Evolutionary conservation across 140 eudicot species (phyloP), one percentile per base, ranked within the genome.

Genomic region (Senecio squalidus): DNA sequence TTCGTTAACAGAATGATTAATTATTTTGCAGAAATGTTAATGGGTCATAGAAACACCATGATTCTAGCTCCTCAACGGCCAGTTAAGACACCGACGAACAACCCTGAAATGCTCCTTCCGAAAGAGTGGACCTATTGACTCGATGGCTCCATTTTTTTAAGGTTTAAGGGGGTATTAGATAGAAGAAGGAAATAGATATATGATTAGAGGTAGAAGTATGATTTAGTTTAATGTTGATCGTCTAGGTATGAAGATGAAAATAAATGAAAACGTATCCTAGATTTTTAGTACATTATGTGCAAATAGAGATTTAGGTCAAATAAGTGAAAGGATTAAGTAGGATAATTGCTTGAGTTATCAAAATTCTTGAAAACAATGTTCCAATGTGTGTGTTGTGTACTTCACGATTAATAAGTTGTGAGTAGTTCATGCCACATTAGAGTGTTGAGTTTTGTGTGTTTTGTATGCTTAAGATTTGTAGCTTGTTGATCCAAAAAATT

Each of bases 81-180:
- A 24, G 44, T 53, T 17, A 73, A 66, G 33, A 62, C 68, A 24
- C 34, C 54, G 26, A 33, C 68, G 66, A 51, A 50, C 67, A 74
- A 55, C 67, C 74, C 68, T 0, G 86, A 80, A 26, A 14, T 64
- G 29, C 61, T 64, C 34, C 88, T 80, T 11, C 95, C 95, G 16
- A 82, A 68, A 55, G 95, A 86, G n/a, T 86, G 95, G 95, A 86
- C 92, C 30, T 86, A 79, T 39, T 79, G 62, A 74, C 28, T 15
- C 55, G 15, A 47, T 22, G 10, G 14, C 46, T 9, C 3, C 27
- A 44, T 43, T 60, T 25, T 26, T 3, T 20, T 11, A 33, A 39
- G 28, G 23, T 55, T 29, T 23, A 58, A 58, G 47, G 18, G 29
- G 38, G 41, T 48, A 15, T 31, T 54, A 39, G 64, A 44, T 67